These are phyloP conservation scores for Annulohypoxylon maeteangense DNA, from an alignment of 495 filamentous ascomycete species.

Conservation along the genomic window DNA sequence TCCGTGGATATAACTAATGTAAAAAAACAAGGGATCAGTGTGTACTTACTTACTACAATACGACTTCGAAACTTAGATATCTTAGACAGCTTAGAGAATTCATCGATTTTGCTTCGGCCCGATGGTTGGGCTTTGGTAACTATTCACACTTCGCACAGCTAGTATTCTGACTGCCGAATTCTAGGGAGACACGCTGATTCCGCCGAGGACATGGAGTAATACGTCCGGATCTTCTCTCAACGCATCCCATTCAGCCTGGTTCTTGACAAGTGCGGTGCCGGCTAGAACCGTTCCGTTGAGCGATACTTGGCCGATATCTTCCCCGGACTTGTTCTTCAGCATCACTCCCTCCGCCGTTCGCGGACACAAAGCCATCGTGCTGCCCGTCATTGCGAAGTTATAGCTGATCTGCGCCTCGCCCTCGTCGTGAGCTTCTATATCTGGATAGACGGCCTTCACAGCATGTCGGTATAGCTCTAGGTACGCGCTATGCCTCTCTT, in stretches of 20 bases:
- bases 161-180: background rate
- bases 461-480: conserved; percentile 66
- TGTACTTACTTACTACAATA: conserved; percentile 48
- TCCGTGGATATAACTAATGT: conserved; percentile 2
- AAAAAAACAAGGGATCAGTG: conserved; percentile 16
- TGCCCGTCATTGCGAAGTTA: conserved; percentile 79
- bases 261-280: conserved; percentile 85
- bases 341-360: conserved; percentile 59
- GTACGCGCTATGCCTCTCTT: conserved; percentile 48
- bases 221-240: conserved; percentile 61
- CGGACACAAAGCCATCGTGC: conserved; percentile 75
- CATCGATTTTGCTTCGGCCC: background rate
- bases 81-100: conserved; percentile 14
- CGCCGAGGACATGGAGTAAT: conserved; percentile 65
- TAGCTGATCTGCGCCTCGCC: conserved; percentile 74
- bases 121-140: background rate
- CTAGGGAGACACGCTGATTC: conserved; percentile 67
- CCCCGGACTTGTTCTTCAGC: conserved; percentile 50
- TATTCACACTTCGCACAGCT: background rate
- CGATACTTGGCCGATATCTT: conserved; percentile 66
- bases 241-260: conserved; percentile 73
- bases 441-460: conserved; percentile 43
- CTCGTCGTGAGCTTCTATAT: conserved; percentile 30
- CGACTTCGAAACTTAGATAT: background rate
- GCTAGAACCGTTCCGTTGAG: conserved; percentile 83